Percentiles rank a stretch among this genome's conserved stretches.
Evolutionary conservation across 768 basidiomycete species (phyloP).

Genomic region (Psilocybe subaeruginosa): DNA sequence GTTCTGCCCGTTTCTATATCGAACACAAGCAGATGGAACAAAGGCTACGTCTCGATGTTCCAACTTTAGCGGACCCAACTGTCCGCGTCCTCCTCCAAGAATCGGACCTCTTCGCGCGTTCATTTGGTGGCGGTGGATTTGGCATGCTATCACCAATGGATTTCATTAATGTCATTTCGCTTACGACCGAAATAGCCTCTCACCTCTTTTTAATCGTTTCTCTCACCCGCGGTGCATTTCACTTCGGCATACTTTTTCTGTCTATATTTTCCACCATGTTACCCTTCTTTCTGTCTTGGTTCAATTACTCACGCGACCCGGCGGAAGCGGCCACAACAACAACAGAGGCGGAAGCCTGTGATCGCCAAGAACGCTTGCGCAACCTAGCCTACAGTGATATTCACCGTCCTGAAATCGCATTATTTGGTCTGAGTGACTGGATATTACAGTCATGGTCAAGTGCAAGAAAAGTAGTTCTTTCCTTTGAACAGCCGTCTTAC

Average conservation of each 20-base stretch:
- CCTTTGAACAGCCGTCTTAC: constrained; percentile 51
- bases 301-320: constrained; percentile 41
- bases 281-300: constrained; percentile 61
- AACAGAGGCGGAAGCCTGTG: constrained; percentile 64
- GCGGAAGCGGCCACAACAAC: constrained; percentile 49
- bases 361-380: constrained; percentile 76
- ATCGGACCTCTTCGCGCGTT: constrained; percentile 83
- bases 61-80: constrained; percentile 73
- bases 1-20: constrained; percentile 72
- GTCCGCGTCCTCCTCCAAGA: constrained; percentile 83
- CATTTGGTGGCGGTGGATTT: constrained; percentile 78
- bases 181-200: constrained; percentile 71
- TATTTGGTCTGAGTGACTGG: constrained; percentile 88
- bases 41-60: constrained; percentile 76
- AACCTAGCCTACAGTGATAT: constrained; percentile 73
- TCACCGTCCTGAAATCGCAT: constrained; percentile 78
- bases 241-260: constrained; percentile 59
- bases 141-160: constrained; percentile 83
- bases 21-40: constrained; percentile 82
- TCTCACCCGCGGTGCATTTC: constrained; percentile 58
- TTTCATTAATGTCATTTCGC: constrained; percentile 72
- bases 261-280: constrained; percentile 64
- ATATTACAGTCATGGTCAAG: constrained; percentile 77
- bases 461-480: constrained; percentile 61
- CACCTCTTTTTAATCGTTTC: constrained; percentile 72